Evolutionary conservation across 2,329 filamentous ascomycete genomes (phyloP).

Genomic region (Fusarium avenaceum): DNA sequence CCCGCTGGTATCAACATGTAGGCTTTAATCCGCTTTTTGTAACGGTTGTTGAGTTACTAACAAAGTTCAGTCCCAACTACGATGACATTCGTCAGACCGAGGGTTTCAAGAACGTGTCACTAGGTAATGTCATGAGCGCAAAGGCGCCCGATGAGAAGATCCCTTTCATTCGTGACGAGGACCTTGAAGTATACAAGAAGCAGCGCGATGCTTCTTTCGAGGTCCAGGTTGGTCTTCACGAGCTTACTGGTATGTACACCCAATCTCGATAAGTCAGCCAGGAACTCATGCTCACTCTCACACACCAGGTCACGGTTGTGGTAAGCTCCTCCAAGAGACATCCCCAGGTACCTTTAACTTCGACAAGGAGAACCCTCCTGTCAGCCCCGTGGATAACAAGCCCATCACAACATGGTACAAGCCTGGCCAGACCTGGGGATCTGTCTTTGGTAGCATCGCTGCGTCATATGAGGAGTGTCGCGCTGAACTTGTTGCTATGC

Average conservation of each 20-base stretch:
- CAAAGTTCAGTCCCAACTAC: conserved; percentile 68
- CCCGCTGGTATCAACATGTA: conserved; percentile 76
- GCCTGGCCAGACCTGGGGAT: conserved; percentile 94
- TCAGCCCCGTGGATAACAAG: conserved; percentile 83
- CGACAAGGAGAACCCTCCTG: conserved; percentile 82
- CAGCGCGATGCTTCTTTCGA: conserved; percentile 92
- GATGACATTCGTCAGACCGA: conserved; percentile 84
- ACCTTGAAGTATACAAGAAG: conserved; percentile 82
- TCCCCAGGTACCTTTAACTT: conserved; percentile 88
- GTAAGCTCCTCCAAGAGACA: conserved; percentile 93
- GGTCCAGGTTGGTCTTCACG: conserved; percentile 95
- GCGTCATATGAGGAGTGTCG: conserved; percentile 95
- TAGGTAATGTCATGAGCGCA: conserved; percentile 92
- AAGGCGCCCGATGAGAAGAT: conserved; percentile 94
- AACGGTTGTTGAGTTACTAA: conserved; percentile 24
- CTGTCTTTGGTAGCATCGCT: conserved; percentile 88
- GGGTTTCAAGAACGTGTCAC: conserved; percentile 92
- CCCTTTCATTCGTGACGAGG: conserved; percentile 85
- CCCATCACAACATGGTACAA: conserved; percentile 89
- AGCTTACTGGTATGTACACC: conserved; percentile 69
- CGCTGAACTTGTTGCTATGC: conserved; percentile 95
- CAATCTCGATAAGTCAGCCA: not conserved
- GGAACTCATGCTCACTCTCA: conserved; percentile 25
- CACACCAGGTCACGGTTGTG: conserved; percentile 81
- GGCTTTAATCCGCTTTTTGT: not conserved